Base-by-base conservation (phyloP, 768 basidiomycete species). In the Ephemerocybe angulata region DNA sequence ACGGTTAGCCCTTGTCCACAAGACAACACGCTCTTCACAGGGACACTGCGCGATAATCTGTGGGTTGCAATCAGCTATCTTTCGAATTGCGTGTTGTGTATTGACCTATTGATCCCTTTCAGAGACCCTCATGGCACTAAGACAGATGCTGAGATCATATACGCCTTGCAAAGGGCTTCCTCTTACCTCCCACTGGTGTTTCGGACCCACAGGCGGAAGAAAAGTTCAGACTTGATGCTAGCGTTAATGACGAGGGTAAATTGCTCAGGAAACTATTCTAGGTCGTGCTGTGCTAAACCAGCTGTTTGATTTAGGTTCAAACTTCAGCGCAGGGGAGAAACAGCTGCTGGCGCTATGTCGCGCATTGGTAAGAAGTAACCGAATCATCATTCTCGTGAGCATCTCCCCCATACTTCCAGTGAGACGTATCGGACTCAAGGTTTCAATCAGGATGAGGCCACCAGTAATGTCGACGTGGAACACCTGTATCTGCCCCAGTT, bases 241-340 rank as follows among this genome's bases (percentile, higher is more conserved):
- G 67, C 3, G 83, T 88, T 3, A 76, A 79, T 8, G 82, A 85
- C 58, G 86, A 88, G 67, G 87, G 86, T 74, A 50, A 40, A 69
- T 57, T 15, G 15, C 21, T 15, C 10, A 17, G 13, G 13, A 28
- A 19, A 3, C 22, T 19, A 19, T 21, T 21, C 15, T 42, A 11
- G 21, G 22, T 11, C 3, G 11, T 31, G n/a, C n/a, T n/a, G n/a
- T n/a, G n/a, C n/a, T 11, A 22, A 41, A 29, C 17, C 6, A 10
- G 15, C 21, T n/a, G 17, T 24, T 28, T 17, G 22, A 17, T 28
- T 38, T 47, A 83, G 81, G 83, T 1, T 75, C 76, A 1, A 87
- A 86, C 61, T 85, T 79, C 63, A 83, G 81, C 55, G 82, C 80
- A 2, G 86, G 86, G n/a, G 86, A 88, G 66, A 80, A 80, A 55